Percentiles rank a stretch among this genome's conserved stretches.
Conservation (phyloP, 352 stramenopile genomes). For the Lagenidium sp. region DNA sequence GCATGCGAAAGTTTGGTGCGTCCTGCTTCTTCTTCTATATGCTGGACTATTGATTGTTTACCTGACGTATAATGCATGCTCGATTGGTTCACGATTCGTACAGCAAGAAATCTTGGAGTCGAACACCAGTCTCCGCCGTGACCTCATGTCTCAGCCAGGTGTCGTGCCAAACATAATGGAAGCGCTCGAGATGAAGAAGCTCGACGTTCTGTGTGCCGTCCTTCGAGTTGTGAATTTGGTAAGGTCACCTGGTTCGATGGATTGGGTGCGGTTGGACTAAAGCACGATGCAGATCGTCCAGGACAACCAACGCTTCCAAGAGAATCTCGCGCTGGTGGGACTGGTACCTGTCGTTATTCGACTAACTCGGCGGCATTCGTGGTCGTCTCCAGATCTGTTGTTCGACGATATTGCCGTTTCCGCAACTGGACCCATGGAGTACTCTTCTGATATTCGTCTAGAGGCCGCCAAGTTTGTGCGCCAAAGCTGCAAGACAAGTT, state of each 20-base stretch:
- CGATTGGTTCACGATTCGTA: background rate
- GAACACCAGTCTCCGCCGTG: constrained; percentile 54
- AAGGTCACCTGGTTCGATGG: too few species aligned
- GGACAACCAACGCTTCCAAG: constrained; percentile 86
- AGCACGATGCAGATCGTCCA: constrained; percentile 88
- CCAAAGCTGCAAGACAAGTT: constrained; percentile 83
- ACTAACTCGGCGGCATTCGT: constrained; percentile 44
- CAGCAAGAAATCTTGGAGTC: constrained; percentile 77
- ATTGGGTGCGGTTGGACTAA: too few species aligned
- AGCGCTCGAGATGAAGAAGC: constrained; percentile 88
- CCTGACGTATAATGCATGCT: too few species aligned
- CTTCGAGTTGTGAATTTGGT: constrained; percentile 85
- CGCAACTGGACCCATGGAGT: background rate
- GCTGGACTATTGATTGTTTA: too few species aligned
- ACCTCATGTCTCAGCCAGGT: constrained; percentile 87
- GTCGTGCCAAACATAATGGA: constrained; percentile 92
- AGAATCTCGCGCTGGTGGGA: constrained; percentile 87
- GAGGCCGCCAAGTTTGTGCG: constrained; percentile 86
- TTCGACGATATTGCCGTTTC: too few species aligned
- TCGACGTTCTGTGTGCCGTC: constrained; percentile 78
- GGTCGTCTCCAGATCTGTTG: background rate
- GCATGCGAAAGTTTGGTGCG: constrained; percentile 62
- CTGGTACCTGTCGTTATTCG: constrained; percentile 90
- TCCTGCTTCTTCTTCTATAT: too few species aligned
- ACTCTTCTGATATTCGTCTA: constrained; percentile 58